phyloP scores from a whole-genome alignment of 2,329 filamentous ascomycete genomes.

The Sclerotinia minor region DNA sequence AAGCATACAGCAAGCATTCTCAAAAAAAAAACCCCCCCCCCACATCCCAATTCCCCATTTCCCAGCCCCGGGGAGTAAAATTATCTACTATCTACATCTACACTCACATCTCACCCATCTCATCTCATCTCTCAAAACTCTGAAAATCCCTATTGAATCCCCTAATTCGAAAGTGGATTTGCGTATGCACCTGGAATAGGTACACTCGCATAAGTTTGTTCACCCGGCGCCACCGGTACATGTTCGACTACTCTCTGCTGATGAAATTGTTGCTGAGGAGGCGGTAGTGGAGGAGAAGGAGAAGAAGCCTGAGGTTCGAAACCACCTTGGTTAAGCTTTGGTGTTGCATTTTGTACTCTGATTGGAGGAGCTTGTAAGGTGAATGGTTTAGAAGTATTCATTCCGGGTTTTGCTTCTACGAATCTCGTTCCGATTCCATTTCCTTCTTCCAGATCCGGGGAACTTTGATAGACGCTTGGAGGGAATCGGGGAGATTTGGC shows the following conservation, averaged over 20 bases:
- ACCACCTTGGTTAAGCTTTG: constrained; percentile 62
- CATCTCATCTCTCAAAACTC: constrained; percentile 30
- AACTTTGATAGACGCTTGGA: constrained; percentile 54
- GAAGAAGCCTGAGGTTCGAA: constrained; percentile 53
- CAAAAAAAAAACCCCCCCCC: too few species aligned
- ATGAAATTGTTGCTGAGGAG: neutral
- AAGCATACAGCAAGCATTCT: too few species aligned
- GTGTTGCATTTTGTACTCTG: constrained; percentile 72
- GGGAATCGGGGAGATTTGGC: constrained; percentile 57
- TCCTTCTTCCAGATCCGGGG: constrained; percentile 53
- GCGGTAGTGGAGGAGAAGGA: neutral
- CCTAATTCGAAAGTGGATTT: constrained; percentile 49
- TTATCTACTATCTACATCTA: constrained; percentile 3
- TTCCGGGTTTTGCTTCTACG: constrained; percentile 52
- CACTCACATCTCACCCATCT: neutral
- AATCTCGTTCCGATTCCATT: constrained; percentile 49
- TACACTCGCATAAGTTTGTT: constrained; percentile 81
- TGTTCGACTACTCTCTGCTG: constrained; percentile 56
- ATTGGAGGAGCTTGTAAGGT: constrained; percentile 81
- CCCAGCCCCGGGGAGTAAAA: neutral
- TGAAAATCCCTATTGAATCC: constrained; percentile 41
- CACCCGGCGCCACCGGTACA: constrained; percentile 70
- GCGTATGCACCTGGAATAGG: constrained; percentile 86
- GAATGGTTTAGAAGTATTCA: constrained; percentile 67
- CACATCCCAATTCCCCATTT: neutral